Conservation (phyloP, 805 yeast genomes). For the Metschnikowia koreensis region DNA sequence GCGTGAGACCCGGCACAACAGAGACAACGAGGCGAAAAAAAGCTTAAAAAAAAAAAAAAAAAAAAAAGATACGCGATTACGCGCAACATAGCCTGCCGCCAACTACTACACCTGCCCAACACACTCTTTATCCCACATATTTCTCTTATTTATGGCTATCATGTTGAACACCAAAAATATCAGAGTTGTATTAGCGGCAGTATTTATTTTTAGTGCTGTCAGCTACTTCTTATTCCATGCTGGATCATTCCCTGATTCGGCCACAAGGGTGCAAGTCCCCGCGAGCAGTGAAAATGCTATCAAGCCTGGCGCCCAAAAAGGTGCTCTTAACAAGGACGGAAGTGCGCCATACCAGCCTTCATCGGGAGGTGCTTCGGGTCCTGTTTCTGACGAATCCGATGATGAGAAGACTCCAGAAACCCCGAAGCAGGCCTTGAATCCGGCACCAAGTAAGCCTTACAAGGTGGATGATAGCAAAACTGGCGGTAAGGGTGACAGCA, state of each 20-base stretch:
- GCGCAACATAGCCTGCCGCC: neutral
- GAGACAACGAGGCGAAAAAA: neutral
- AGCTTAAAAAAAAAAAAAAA: neutral
- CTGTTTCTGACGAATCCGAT: neutral
- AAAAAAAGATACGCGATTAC: neutral
- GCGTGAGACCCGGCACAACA: neutral
- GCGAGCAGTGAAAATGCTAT: constrained; percentile 13
- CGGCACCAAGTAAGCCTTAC: neutral
- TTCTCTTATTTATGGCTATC: neutral
- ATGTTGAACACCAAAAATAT: constrained; percentile 47
- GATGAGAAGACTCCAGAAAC: neutral
- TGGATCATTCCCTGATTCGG: constrained; percentile 29
- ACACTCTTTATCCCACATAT: neutral
- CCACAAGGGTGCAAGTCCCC: constrained; percentile 28
- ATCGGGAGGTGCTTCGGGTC: neutral
- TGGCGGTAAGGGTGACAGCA: neutral
- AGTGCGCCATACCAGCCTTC: constrained; percentile 33
- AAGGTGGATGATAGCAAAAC: neutral
- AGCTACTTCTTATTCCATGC: constrained; percentile 49
- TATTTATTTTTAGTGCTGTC: constrained; percentile 50
- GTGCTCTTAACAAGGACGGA: constrained; percentile 32
- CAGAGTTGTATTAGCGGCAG: constrained; percentile 51
- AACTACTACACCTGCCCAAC: neutral
- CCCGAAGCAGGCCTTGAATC: constrained; percentile 2
- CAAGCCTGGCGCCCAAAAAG: constrained; percentile 26